phyloP scores from a whole-genome alignment of 2,329 filamentous ascomycete genomes.

The Pestalotiopsis sp. region DNA sequence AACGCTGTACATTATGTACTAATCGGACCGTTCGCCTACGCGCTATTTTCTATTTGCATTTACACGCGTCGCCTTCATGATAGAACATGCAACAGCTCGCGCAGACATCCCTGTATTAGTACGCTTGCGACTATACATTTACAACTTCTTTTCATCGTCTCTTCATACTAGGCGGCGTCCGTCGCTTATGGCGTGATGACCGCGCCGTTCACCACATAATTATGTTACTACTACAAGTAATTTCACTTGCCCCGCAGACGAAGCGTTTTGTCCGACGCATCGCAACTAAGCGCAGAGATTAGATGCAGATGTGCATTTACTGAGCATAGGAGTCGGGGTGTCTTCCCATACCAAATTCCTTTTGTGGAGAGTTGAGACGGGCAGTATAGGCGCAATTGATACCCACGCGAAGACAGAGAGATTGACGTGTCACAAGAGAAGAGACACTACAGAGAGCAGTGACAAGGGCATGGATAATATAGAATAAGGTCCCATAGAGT shows the following conservation, averaged over 20 bases:
- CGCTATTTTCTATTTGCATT: constrained; percentile 5
- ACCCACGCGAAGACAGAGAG: neutral
- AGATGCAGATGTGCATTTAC: neutral
- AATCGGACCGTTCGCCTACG: neutral
- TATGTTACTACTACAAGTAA: neutral
- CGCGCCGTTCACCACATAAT: neutral
- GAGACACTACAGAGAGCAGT: neutral
- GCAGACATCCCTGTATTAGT: constrained; percentile 8
- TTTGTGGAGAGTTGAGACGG: neutral
- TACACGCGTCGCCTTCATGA: constrained; percentile 1
- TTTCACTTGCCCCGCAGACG: neutral
- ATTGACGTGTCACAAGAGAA: neutral
- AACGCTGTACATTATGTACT: constrained; percentile 7
- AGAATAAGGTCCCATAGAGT: neutral
- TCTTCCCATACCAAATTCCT: neutral
- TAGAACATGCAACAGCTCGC: constrained; percentile 6
- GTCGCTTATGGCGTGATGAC: neutral
- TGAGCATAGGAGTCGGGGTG: constrained; percentile 1
- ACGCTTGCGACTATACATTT: constrained; percentile 2
- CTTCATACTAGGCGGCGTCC: neutral
- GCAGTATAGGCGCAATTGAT: neutral
- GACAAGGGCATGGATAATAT: neutral
- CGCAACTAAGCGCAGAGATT: neutral
- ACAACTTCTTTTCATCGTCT: neutral
- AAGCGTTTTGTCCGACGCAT: neutral